Conservation (phyloP, 2,329 filamentous ascomycete species). For the Aspergillus bombycis region DNA sequence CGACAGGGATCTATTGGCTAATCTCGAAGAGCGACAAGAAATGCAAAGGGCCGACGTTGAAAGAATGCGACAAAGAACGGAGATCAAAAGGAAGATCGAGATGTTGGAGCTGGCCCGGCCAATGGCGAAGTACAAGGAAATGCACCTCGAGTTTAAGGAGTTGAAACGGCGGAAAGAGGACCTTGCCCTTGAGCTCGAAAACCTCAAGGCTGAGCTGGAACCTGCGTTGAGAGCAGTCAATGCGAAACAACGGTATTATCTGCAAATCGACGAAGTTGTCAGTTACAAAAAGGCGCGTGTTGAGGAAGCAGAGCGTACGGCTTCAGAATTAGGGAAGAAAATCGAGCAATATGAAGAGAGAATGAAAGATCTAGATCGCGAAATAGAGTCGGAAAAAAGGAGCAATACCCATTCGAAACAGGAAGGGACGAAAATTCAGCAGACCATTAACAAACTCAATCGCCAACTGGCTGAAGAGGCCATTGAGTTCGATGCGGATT, state of each 20-base stretch:
- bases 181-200: conserved; percentile 60
- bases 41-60: conserved; percentile 81
- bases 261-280: conserved; percentile 59
- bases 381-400: conserved; percentile 57
- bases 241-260: conserved; percentile 67
- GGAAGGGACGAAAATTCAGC: conserved; percentile 55
- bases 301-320: conserved; percentile 56
- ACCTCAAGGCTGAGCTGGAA: conserved; percentile 63
- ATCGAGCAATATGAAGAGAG: conserved; percentile 43
- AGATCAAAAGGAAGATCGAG: conserved; percentile 65
- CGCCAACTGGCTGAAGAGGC: conserved; percentile 65
- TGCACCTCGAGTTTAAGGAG: conserved; percentile 52
- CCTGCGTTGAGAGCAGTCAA: conserved; percentile 73
- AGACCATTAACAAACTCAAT: conserved; percentile 65
- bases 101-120: conserved; percentile 68
- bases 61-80: conserved; percentile 73
- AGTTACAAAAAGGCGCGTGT: conserved; percentile 59
- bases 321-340: conserved; percentile 44
- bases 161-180: conserved; percentile 60
- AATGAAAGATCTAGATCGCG: conserved; percentile 40
- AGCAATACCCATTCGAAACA: conserved; percentile 55
- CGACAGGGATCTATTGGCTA: conserved; percentile 65
- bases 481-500: conserved; percentile 67
- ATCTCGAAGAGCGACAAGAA: conserved; percentile 72
- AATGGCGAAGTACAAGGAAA: conserved; percentile 65